phyloP scores from a whole-genome alignment of 2,329 filamentous ascomycete genomes.

The Colletotrichum musicola region DNA sequence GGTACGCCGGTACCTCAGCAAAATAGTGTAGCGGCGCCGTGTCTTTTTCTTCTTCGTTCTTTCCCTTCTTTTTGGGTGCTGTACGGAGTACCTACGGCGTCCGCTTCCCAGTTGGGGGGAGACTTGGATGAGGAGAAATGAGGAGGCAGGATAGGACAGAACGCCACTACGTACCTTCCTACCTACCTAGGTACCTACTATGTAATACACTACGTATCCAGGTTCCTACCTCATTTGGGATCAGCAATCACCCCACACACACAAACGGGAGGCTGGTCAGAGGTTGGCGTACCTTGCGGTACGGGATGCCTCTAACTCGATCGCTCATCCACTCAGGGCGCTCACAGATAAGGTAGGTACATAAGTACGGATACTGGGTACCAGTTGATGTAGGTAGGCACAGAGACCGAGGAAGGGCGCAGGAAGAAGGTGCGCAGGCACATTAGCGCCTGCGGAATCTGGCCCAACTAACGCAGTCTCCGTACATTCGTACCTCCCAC shows the following conservation, averaged over 20 bases:
- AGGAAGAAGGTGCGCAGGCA: neutral
- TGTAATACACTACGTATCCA: no score
- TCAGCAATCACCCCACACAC: no score
- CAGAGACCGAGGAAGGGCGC: neutral
- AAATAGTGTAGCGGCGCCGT: neutral
- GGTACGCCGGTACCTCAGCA: constrained; percentile 1
- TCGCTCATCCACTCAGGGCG: no score
- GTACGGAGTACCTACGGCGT: neutral
- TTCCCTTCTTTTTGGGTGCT: no score
- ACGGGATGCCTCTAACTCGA: no score
- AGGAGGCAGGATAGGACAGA: neutral
- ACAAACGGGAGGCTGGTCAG: no score
- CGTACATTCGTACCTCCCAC: constrained; percentile 1
- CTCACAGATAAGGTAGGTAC: no score
- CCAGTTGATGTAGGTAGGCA: neutral
- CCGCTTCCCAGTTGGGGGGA: neutral
- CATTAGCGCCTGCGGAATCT: neutral
- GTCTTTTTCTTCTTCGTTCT: neutral
- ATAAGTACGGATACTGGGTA: no score
- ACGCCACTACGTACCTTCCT: no score
- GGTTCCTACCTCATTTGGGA: no score
- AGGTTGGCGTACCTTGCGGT: no score
- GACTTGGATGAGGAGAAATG: neutral
- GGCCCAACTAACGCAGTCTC: neutral
- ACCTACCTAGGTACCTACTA: no score